These are phyloP conservation scores for Nyssa sinensis DNA, from an alignment of 148 eudicot genomes.

Conservation along the genomic window DNA sequence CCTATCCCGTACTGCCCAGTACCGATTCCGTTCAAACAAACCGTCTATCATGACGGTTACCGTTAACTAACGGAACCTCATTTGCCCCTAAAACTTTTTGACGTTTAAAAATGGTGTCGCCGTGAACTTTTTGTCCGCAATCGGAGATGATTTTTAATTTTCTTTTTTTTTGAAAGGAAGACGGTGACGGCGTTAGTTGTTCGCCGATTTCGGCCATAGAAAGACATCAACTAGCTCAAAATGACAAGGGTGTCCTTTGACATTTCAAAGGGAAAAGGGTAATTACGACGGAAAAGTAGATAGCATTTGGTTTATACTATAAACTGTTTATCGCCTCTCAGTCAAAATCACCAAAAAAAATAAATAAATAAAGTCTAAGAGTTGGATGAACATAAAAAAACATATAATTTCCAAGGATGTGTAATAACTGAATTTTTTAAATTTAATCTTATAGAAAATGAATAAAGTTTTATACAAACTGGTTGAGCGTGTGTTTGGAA, in stretches of 20 bases:
- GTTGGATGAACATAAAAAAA: too few relatives aligned
- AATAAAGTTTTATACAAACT: too few relatives aligned
- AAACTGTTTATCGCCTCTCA: too few relatives aligned
- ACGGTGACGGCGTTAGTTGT: background rate
- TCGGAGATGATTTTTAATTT: background rate
- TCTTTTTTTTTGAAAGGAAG: background rate
- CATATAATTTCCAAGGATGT: too few relatives aligned
- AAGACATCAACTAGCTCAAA: background rate
- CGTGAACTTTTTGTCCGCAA: background rate
- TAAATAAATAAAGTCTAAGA: too few relatives aligned
- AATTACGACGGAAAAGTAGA: too few relatives aligned
- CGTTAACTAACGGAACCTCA: background rate
- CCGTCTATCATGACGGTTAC: background rate
- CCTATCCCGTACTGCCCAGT: constrained; percentile 15
- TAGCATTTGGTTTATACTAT: too few relatives aligned
- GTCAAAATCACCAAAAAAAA: too few relatives aligned
- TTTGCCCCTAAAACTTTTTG: background rate
- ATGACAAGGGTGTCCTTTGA: background rate
- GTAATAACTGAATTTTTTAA: too few relatives aligned
- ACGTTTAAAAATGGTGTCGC: background rate
- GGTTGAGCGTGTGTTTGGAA: too few relatives aligned
- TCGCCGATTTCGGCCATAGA: background rate
- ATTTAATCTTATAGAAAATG: too few relatives aligned
- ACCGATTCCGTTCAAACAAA: background rate
- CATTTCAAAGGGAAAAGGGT: too few relatives aligned